A percentile compares a stretch with the other conserved stretches of the same genome.
phyloP scores from a whole-genome alignment of 768 basidiomycete genomes.

The Mycena chlorophos region DNA sequence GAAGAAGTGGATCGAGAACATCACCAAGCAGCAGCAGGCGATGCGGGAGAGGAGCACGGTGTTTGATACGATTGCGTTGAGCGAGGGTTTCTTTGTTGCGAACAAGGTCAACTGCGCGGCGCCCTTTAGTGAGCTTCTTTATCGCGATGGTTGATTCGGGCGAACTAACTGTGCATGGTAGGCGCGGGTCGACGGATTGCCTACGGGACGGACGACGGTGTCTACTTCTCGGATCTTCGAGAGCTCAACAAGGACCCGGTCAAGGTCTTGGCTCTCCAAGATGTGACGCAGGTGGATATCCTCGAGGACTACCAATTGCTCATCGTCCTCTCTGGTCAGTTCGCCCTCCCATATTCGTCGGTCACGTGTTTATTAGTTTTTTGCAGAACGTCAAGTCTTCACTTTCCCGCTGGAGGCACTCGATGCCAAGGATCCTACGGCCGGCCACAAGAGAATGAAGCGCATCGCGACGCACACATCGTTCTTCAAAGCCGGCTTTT shows the following conservation, averaged over 20 bases:
- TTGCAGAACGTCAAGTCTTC: conserved; percentile 86
- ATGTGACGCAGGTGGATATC: conserved; percentile 94
- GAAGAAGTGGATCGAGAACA: conserved; percentile 92
- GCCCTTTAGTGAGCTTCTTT: conserved; percentile 66
- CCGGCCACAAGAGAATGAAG: conserved; percentile 91
- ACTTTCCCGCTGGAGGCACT: conserved; percentile 94
- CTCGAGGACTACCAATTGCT: conserved; percentile 94
- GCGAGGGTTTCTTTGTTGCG: conserved; percentile 84
- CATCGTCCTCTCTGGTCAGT: conserved; percentile 94
- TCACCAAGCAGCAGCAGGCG: conserved; percentile 83
- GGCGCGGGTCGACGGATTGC: conserved; percentile 83
- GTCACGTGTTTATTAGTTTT: conserved; percentile 2
- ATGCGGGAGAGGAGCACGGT: conserved; percentile 82
- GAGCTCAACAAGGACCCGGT: conserved; percentile 78
- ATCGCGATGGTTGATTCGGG: conserved; percentile 8
- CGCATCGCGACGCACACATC: conserved; percentile 94
- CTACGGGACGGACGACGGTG: conserved; percentile 97
- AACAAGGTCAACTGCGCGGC: conserved; percentile 95
- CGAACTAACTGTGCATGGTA: conserved; percentile 33
- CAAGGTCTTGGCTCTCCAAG: conserved; percentile 84
- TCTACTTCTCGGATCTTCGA: conserved; percentile 88
- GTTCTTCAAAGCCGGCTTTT: conserved; percentile 96
- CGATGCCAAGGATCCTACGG: conserved; percentile 85
- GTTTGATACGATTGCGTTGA: conserved; percentile 83
- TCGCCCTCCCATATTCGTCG: neutral